A percentile compares a stretch with the other conserved stretches of the same genome.
phyloP scores from a whole-genome alignment of 331 rosid species.

The Spiraea crenata region DNA sequence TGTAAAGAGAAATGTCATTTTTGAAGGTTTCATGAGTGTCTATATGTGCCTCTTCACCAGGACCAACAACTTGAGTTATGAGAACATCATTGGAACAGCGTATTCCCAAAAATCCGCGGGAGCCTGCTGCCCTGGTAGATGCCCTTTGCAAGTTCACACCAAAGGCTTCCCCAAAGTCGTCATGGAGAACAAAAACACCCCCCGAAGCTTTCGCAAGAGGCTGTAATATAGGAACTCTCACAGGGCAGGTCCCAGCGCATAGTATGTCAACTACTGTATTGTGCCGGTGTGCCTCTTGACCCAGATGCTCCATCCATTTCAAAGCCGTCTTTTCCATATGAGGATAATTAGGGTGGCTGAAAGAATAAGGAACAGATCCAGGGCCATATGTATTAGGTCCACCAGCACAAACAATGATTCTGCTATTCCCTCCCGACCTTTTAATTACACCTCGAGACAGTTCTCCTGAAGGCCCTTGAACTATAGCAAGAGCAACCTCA shows the following conservation, averaged over 20 bases:
- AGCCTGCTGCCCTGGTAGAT: conserved; percentile 88
- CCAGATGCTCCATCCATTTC: conserved; percentile 92
- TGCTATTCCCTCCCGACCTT: conserved; percentile 85
- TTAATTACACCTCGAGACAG: conserved; percentile 82
- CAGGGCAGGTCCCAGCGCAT: conserved; percentile 98
- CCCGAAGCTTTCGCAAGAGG: conserved; percentile 98
- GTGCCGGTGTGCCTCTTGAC: conserved; percentile 77
- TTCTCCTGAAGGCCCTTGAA: conserved; percentile 96
- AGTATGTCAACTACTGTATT: conserved; percentile 78
- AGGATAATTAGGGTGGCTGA: conserved; percentile 86
- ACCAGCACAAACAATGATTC: conserved; percentile 92
- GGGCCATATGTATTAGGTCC: conserved; percentile 96
- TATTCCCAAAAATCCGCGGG: conserved; percentile 86
- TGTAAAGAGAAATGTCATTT: conserved; percentile 79
- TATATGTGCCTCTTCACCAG: conserved; percentile 94
- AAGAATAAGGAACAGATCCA: conserved; percentile 94
- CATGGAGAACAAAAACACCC: conserved; percentile 93
- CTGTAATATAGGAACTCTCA: conserved; percentile 89
- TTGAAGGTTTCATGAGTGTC: conserved; percentile 84
- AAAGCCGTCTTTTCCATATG: conserved; percentile 89
- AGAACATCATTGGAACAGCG: conserved; percentile 87
- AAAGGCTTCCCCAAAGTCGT: conserved; percentile 99
- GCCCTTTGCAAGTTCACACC: conserved; percentile 99
- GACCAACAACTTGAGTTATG: conserved; percentile 93
- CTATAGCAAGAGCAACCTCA: conserved; percentile 92